Evolutionary conservation across 495 filamentous ascomycete species (phyloP).

Genomic region (Ramalina intermedia): DNA sequence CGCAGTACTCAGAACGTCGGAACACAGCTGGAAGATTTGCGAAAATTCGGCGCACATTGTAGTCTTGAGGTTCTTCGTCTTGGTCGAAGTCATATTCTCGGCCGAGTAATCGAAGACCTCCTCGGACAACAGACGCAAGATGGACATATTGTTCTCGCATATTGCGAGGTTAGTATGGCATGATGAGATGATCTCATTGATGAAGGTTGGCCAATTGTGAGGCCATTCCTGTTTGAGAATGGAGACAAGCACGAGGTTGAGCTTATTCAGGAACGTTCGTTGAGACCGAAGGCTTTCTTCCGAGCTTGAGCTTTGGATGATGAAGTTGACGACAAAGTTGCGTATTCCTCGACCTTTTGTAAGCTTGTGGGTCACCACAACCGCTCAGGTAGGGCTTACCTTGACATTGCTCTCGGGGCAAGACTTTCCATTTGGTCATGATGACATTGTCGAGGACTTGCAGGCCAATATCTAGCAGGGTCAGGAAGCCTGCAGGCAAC

Average conservation of each 20-base stretch:
- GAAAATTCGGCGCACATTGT: conserved; percentile 98
- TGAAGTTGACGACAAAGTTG: conserved; percentile 96
- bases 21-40: conserved; percentile 91
- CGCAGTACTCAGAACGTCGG: conserved; percentile 78
- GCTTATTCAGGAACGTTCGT: conserved; percentile 84
- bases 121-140: conserved; percentile 87
- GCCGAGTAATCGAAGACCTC: conserved; percentile 98
- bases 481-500: conserved; percentile 27
- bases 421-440: conserved; percentile 96
- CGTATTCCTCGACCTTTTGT: conserved; percentile 56
- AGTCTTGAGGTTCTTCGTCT: conserved; percentile 88
- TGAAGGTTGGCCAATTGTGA: conserved; percentile 99
- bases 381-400: conserved; percentile 32
- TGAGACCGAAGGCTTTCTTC: conserved; percentile 74
- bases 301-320: conserved; percentile 78
- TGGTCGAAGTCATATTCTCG: conserved; percentile 94
- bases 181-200: conserved; percentile 96
- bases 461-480: conserved; percentile 62
- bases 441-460: conserved; percentile 97
- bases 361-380: conserved; percentile 13
- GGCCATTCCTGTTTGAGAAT: conserved; percentile 99
- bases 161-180: conserved; percentile 89
- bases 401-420: conserved; percentile 89
- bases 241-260: conserved; percentile 92
- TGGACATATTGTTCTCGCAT: conserved; percentile 99